Base-by-base conservation (phyloP, 371 early-diverging fungal genomes). In the Funneliformis caledonium region DNA sequence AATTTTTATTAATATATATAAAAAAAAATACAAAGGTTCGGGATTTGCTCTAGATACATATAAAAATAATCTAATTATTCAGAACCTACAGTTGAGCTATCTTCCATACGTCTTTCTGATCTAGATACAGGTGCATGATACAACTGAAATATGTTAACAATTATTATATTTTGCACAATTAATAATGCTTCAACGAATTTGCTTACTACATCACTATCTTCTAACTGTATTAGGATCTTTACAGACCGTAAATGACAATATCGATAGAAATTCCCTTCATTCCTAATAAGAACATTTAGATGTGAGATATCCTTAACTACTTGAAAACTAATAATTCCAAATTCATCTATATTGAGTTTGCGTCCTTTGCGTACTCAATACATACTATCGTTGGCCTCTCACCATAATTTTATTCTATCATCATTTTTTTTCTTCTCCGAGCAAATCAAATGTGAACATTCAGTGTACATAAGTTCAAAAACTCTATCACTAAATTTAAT, bases 241-340 rank as follows among this genome's bases (percentile, higher is more conserved):
- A 65, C 78, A 16, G 56, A 19, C 16, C 48, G 43, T 45, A 76
- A 48, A 47, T 76, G 26, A n/a, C 64, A 76, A 22, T 76, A 76
- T 19, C 77, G 65, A 59, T 76, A 65, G 10, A 76, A 42, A 64
- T 64, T 33, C 3, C 26, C 52, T 16, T 33, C 45, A 65, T 77
- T 48, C 50, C 64, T 62, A 26, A 77, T 65, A 65, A 77, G 77
- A 33, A 77, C 77, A 62, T 26, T 26, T 48, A 78, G 45, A 16
- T 50, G 6, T 16, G 45, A 64, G 31, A 31, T 43, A 61, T 33
- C 43, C 22, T 64, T 64, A 4, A 64, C 76, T n/a, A 76, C 43
- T 31, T 76, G 76, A 31, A 77, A 7, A 12, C 77, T 48, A 77
- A 77, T 64, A 64, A 77, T 77, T 12, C 77, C 65, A 47, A 77